These are phyloP conservation scores for Urtica urens DNA, from an alignment of 306 rosid species.

Conservation along the genomic window DNA sequence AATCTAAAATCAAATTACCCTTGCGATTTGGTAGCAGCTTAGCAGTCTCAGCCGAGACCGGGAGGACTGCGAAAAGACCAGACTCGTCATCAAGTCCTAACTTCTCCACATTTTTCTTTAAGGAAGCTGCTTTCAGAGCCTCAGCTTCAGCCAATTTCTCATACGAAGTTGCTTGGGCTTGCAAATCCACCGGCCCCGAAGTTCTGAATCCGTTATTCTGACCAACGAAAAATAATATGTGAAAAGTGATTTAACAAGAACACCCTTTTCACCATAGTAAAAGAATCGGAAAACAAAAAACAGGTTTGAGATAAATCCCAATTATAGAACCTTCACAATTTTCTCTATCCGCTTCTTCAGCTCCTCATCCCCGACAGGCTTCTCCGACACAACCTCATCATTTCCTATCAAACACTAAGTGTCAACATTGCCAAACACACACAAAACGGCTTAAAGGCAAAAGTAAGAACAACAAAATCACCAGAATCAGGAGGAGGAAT, in stretches of 20 bases:
- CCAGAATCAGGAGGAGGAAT: conserved; percentile 1
- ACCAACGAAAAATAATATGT: conserved; percentile 1
- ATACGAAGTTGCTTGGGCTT: conserved; percentile 54
- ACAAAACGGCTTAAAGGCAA: conserved; percentile 1
- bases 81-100: conserved; percentile 24
- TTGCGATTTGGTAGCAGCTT: conserved; percentile 58
- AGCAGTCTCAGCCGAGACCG: conserved; percentile 67
- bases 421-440: background rate
- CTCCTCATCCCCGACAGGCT: conserved; percentile 9
- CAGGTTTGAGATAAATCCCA: background rate
- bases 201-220: conserved; percentile 30
- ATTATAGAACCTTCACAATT: conserved; percentile 24
- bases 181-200: conserved; percentile 37
- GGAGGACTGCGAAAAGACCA: conserved; percentile 35
- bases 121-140: conserved; percentile 26
- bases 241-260: conserved; percentile 4
- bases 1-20: conserved; percentile 27
- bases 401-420: background rate
- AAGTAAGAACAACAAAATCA: background rate
- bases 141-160: conserved; percentile 65
- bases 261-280: background rate
- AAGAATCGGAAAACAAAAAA: no score
- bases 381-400: conserved; percentile 10
- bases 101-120: conserved; percentile 20
- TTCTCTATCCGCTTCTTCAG: conserved; percentile 13